Evolutionary conservation across 2,329 filamentous ascomycete genomes (phyloP).

Genomic region (Acephala macrosclerotiorum): DNA sequence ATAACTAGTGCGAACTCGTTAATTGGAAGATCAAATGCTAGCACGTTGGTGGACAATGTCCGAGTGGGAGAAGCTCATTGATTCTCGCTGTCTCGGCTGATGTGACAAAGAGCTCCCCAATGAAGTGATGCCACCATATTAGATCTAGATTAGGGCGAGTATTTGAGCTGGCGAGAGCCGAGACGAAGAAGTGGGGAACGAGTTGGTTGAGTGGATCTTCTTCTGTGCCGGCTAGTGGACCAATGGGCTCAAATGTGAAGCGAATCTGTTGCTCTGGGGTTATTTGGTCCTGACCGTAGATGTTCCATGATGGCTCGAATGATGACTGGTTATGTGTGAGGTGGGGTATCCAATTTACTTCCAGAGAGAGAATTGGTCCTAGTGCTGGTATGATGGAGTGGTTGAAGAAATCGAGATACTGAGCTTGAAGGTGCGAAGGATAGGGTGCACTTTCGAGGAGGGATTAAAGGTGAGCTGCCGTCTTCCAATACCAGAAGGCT

Average conservation of each 20-base stretch:
- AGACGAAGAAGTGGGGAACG: not conserved
- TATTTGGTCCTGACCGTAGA: not conserved
- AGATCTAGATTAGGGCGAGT: conserved; percentile 9
- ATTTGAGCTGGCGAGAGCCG: not conserved
- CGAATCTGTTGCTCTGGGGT: conserved; percentile 10
- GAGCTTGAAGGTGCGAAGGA: not conserved
- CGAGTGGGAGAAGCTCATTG: not conserved
- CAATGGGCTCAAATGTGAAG: conserved; percentile 13
- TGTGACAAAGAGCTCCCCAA: conserved; percentile 6
- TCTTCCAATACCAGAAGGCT: not conserved
- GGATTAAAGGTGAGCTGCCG: not conserved
- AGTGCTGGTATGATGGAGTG: not conserved
- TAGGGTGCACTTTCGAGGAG: not conserved
- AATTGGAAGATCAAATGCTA: conserved; percentile 15
- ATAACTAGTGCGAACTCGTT: conserved; percentile 9
- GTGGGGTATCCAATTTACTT: conserved; percentile 14
- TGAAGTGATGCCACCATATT: conserved; percentile 15
- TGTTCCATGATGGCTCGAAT: conserved; percentile 14
- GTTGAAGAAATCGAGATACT: conserved; percentile 6
- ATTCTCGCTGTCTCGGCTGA: not conserved
- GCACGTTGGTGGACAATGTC: conserved; percentile 12
- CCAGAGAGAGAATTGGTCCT: not conserved
- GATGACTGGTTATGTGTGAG: conserved; percentile 10
- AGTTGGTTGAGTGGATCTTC: conserved; percentile 13
- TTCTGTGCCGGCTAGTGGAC: conserved; percentile 3